These are phyloP conservation scores for Mycena sp. DNA, from an alignment of 1,284 basidiomycete species.

Conservation along the genomic window DNA sequence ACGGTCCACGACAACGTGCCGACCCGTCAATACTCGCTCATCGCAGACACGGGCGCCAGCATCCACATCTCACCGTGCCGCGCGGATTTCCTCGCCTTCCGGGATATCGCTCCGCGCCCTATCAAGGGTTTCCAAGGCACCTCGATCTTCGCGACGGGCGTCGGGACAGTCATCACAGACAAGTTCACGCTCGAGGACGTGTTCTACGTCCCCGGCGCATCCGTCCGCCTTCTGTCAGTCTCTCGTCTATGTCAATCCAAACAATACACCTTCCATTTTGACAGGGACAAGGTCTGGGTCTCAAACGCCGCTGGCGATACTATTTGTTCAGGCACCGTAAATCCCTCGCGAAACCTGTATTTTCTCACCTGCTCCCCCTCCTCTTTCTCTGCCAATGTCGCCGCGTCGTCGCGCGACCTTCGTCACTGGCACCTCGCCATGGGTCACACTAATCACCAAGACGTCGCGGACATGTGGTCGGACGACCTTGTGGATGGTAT, in stretches of 20 bases:
- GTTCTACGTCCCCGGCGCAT: background rate
- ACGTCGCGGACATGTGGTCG: background rate
- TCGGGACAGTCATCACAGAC: background rate
- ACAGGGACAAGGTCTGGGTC: too few species aligned
- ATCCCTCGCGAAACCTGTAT: background rate
- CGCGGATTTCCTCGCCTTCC: slow-evolving; percentile 11
- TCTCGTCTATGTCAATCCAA: too few species aligned
- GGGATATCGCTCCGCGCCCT: background rate
- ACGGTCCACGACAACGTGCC: too few species aligned
- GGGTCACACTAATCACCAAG: slow-evolving; percentile 33
- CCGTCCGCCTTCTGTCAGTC: too few species aligned
- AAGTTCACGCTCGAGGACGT: background rate
- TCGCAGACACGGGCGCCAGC: slow-evolving; percentile 11
- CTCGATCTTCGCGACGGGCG: background rate
- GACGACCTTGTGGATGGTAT: background rate
- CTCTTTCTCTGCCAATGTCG: background rate
- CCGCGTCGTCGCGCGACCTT: too few species aligned
- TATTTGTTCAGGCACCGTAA: too few species aligned
- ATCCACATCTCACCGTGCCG: slow-evolving; percentile 21
- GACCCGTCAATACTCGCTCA: background rate
- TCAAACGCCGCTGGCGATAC: too few species aligned
- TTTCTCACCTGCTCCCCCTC: background rate
- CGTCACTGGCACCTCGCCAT: slow-evolving; percentile 40
- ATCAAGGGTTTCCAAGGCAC: slow-evolving; percentile 3
- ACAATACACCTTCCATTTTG: too few species aligned